Conservation (phyloP, 176 grass and related monocot species). For the Puya raimondii region DNA sequence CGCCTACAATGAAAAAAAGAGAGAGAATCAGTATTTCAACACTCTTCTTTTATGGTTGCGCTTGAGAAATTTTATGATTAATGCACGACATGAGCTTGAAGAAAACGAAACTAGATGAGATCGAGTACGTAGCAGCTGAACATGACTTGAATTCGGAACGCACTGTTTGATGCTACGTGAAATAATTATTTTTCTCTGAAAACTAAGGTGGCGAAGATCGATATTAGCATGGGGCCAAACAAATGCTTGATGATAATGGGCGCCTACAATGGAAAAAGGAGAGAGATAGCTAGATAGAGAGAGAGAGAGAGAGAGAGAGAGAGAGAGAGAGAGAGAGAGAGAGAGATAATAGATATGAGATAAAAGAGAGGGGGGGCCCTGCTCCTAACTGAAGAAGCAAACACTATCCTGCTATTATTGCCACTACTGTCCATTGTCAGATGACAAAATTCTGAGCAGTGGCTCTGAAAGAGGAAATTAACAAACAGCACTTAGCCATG, state of each 20-base stretch:
- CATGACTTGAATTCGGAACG: no score
- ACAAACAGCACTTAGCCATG: not conserved
- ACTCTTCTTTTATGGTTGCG: no score
- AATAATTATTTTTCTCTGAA: no score
- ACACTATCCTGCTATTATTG: constrained; percentile 9
- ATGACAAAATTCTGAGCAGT: constrained; percentile 17
- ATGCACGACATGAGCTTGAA: no score
- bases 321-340: not conserved
- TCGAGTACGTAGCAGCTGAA: no score
- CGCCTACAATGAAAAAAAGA: no score
- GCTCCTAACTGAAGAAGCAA: not conserved
- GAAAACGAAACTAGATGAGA: no score
- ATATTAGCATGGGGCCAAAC: not conserved
- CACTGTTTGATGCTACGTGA: no score
- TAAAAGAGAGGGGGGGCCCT: not conserved
- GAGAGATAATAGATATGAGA: not conserved
- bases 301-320: not conserved
- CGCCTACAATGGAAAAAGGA: not conserved
- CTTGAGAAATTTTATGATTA: no score
- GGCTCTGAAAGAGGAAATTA: not conserved
- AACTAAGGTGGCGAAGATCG: not conserved
- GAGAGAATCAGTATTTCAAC: no score
- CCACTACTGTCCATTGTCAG: constrained; percentile 5
- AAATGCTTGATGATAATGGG: not conserved
- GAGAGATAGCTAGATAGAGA: no score